Evolutionary conservation across 768 basidiomycete genomes (phyloP).

Genomic region (Mycena leptocephala): DNA sequence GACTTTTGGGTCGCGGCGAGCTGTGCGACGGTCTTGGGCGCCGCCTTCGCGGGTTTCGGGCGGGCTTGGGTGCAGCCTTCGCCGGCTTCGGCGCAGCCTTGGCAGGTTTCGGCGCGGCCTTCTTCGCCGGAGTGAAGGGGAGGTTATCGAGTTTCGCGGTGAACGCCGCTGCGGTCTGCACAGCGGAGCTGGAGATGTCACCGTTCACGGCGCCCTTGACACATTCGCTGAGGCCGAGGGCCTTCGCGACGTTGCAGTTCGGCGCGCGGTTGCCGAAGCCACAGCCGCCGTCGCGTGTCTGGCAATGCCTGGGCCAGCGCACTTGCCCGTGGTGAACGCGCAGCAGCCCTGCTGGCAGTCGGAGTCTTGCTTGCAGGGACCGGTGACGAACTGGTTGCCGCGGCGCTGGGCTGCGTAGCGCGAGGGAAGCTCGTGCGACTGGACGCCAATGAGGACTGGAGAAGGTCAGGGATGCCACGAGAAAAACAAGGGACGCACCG

Average conservation of each 20-base stretch:
- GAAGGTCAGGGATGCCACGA: background rate
- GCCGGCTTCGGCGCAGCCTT: slow-evolving; percentile 4
- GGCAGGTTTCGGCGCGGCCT: no score
- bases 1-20: slow-evolving; percentile 5
- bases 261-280: slow-evolving; percentile 35
- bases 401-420: slow-evolving; percentile 21
- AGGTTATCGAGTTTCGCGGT: slow-evolving; percentile 17
- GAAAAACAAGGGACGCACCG: background rate
- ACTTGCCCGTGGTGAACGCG: slow-evolving; percentile 40
- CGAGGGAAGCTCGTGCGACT: slow-evolving; percentile 21
- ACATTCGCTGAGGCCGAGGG: slow-evolving; percentile 15
- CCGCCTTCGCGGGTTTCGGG: background rate
- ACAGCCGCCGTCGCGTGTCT: slow-evolving; percentile 41
- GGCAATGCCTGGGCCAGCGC: slow-evolving; percentile 40
- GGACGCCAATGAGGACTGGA: slow-evolving; percentile 21
- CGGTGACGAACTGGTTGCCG: slow-evolving; percentile 39
- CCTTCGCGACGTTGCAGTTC: slow-evolving; percentile 38
- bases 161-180: slow-evolving; percentile 18
- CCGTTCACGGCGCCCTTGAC: background rate
- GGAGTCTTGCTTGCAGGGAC: slow-evolving; percentile 33
- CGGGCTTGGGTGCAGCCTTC: background rate
- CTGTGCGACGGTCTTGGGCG: background rate
- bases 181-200: background rate
- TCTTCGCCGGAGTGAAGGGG: slow-evolving; percentile 19
- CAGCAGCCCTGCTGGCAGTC: slow-evolving; percentile 42